A percentile compares a stretch with the other conserved stretches of the same genome.
Conservation (phyloP, 1,284 basidiomycete genomes). For the Leucoagaricus sp. region DNA sequence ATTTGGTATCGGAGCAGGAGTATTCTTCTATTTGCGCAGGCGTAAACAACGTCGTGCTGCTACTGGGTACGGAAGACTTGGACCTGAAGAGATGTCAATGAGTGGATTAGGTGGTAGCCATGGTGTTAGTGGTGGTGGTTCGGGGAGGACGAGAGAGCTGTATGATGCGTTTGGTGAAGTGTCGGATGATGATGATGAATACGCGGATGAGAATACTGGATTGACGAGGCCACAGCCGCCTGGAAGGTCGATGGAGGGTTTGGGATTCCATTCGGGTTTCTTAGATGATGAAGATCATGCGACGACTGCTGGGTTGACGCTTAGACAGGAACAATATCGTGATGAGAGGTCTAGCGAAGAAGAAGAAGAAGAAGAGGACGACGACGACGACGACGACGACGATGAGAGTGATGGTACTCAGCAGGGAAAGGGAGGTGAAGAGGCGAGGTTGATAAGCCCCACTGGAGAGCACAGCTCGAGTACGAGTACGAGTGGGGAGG, state of each 20-base stretch:
- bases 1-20: constrained; percentile 65
- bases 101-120: constrained; percentile 47
- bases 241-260: constrained; percentile 30
- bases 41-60: constrained; percentile 37
- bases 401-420: not conserved
- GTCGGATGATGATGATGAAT: constrained; percentile 68
- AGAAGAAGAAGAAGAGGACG: constrained; percentile 23
- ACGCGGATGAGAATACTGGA: constrained; percentile 68
- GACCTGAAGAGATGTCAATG: constrained; percentile 78
- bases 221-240: constrained; percentile 35
- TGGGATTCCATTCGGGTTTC: constrained; percentile 64
- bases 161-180: constrained; percentile 92
- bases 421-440: not conserved
- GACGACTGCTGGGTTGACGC: constrained; percentile 34
- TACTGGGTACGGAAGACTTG: constrained; percentile 72
- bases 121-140: constrained; percentile 31
- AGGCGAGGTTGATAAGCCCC: constrained; percentile 3
- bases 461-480: constrained; percentile 3
- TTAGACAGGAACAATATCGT: constrained; percentile 11
- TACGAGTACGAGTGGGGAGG: constrained; percentile 11
- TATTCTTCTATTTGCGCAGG: constrained; percentile 74
- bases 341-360: constrained; percentile 9
- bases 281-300: constrained; percentile 64
- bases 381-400: not conserved
- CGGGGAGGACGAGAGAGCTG: constrained; percentile 77